Evolutionary conservation across 2,329 filamentous ascomycete species (phyloP).

Genomic region (Colletotrichum abscissum): DNA sequence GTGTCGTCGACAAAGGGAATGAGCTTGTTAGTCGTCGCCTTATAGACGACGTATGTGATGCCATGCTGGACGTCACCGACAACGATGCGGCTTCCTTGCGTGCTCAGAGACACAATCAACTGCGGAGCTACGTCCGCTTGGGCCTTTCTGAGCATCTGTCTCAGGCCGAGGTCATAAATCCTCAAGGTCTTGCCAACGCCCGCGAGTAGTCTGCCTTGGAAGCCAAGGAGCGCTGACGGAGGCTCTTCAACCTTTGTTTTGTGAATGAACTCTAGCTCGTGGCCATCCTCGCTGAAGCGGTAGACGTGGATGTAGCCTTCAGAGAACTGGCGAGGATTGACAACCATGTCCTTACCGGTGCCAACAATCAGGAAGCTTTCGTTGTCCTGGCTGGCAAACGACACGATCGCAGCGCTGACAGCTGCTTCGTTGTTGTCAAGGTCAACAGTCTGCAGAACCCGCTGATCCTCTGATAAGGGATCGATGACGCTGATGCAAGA

Average conservation of each 20-base stretch:
- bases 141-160: conserved; percentile 90
- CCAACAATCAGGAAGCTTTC: conserved; percentile 94
- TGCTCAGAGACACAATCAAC: conserved; percentile 88
- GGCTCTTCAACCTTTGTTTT: conserved; percentile 94
- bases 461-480: conserved; percentile 76
- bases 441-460: conserved; percentile 81
- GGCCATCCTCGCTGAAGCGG: conserved; percentile 87
- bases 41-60: conserved; percentile 93
- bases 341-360: conserved; percentile 88
- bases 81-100: conserved; percentile 90
- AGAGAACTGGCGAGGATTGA: conserved; percentile 79
- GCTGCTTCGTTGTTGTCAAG: conserved; percentile 92
- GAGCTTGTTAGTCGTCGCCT: conserved; percentile 88
- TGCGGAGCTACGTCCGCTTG: conserved; percentile 83
- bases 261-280: conserved; percentile 91
- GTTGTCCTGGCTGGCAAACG: conserved; percentile 89
- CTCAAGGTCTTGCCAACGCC: conserved; percentile 85
- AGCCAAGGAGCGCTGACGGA: conserved; percentile 88
- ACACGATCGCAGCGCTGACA: conserved; percentile 84
- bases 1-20: conserved; percentile 95
- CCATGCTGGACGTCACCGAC: conserved; percentile 94
- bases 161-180: conserved; percentile 93
- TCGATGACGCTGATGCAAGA: conserved; percentile 96
- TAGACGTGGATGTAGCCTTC: conserved; percentile 94
- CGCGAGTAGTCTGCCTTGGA: conserved; percentile 90